Percentiles rank a stretch among this genome's conserved stretches.
These are phyloP conservation scores for Termitomyces sp. DNA, from an alignment of 768 basidiomycete genomes.

Conservation along the genomic window DNA sequence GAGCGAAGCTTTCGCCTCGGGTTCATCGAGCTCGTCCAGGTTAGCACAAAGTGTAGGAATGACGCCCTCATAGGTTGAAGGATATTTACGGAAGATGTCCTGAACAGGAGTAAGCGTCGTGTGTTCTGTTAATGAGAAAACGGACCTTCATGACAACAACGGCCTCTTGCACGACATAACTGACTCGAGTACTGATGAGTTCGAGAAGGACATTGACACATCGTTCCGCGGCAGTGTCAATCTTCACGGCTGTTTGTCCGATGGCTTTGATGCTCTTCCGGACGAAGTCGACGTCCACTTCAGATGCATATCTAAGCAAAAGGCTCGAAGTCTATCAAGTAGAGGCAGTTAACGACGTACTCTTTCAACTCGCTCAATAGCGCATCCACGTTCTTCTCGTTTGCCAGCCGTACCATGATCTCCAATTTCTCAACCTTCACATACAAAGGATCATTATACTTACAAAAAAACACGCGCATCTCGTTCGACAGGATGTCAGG, in stretches of 20 bases:
- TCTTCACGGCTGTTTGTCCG: conserved; percentile 94
- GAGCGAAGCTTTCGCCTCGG: conserved; percentile 94
- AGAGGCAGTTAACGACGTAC: conserved; percentile 39
- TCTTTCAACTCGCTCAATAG: conserved; percentile 94
- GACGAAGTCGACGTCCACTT: conserved; percentile 98
- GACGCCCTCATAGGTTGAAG: conserved; percentile 92
- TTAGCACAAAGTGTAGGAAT: conserved; percentile 94
- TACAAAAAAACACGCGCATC: conserved; percentile 99
- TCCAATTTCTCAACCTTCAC: conserved; percentile 98
- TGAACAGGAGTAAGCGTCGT: conserved; percentile 22
- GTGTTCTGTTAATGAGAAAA: neutral
- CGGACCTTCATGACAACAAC: conserved; percentile 97
- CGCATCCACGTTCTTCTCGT: conserved; percentile 90
- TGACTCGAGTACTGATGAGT: conserved; percentile 87
- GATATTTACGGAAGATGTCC: conserved; percentile 99
- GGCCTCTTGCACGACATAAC: conserved; percentile 97
- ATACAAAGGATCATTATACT: conserved; percentile 99
- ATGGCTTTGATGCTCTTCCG: conserved; percentile 93
- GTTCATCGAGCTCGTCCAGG: conserved; percentile 95
- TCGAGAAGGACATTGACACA: conserved; percentile 94
- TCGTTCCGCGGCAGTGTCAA: conserved; percentile 87
- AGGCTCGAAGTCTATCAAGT: neutral
- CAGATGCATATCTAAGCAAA: conserved; percentile 76
- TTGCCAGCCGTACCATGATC: conserved; percentile 93
- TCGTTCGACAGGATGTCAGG: conserved; percentile 88